Conservation (phyloP, 805 yeast species). For the Candida sakaeoensis region DNA sequence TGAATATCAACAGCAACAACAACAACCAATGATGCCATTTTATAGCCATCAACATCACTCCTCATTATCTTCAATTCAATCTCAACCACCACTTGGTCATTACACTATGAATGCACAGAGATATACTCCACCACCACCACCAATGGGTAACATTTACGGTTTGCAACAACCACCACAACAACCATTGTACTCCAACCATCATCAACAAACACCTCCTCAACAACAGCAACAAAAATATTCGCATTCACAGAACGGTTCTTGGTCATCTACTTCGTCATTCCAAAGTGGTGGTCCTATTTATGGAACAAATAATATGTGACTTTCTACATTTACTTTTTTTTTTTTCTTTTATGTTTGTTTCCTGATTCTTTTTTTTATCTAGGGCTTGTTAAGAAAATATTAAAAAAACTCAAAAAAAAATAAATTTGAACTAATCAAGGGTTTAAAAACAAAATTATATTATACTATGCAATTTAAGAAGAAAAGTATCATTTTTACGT, state of each 20-base stretch:
- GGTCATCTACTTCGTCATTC: conserved; percentile 8
- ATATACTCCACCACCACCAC: conserved; percentile 9
- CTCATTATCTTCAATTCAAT: conserved; percentile 7
- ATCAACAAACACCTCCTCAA: conserved; percentile 2
- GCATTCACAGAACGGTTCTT: conserved; percentile 4
- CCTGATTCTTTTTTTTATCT: background rate
- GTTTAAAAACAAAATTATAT: too few relatives aligned
- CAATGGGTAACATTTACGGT: conserved; percentile 1
- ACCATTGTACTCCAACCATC: too few relatives aligned
- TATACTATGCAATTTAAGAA: background rate
- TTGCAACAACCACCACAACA: conserved; percentile 7
- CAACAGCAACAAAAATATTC: conserved; percentile 3
- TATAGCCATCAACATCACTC: conserved; percentile 6
- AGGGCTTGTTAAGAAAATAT: background rate
- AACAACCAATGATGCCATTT: conserved; percentile 1
- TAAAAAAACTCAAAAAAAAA: conserved; percentile 2
- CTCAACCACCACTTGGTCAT: conserved; percentile 5
- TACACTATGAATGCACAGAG: conserved; percentile 7
- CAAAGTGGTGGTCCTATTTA: conserved; percentile 6
- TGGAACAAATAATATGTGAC: conserved; percentile 8
- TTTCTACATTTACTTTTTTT: background rate
- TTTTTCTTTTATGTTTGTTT: conserved; percentile 2
- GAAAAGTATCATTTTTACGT: background rate
- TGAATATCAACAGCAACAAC: conserved; percentile 11
- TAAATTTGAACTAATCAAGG: conserved; percentile 14